Percentiles rank a stretch among this genome's conserved stretches.
Evolutionary conservation across 768 basidiomycete genomes (phyloP).

Genomic region (Lentinula sp.): DNA sequence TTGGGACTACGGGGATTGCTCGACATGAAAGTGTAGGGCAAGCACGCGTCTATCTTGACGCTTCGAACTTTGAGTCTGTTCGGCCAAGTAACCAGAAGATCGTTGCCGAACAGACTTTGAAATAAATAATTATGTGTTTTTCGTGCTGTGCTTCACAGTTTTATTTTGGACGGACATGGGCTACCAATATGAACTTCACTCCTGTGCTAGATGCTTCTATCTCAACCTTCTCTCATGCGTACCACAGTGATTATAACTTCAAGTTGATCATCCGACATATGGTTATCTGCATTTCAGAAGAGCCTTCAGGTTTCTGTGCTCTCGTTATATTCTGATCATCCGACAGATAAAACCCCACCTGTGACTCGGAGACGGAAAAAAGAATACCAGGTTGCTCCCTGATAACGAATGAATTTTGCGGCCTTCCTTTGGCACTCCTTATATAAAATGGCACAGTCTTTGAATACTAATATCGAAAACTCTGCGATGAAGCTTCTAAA

Average conservation of each 20-base stretch:
- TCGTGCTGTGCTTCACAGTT: no score
- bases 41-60: not conserved
- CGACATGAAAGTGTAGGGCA: not conserved
- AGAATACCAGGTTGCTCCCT: no score
- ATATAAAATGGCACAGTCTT: not conserved
- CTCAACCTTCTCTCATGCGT: no score
- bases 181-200: no score
- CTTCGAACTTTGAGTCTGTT: not conserved
- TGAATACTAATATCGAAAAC: not conserved
- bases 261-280: not conserved
- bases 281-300: not conserved
- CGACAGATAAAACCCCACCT: not conserved
- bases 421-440: no score
- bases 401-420: no score
- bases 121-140: no score
- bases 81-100: no score
- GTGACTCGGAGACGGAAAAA: no score
- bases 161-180: no score
- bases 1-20: not conserved
- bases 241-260: not conserved
- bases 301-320: not conserved
- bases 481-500: not conserved
- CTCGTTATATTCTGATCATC: not conserved
- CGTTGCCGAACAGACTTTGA: no score
- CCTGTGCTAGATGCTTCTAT: no score